Conservation (phyloP, 371 early-diverging fungal species). For the Gilbertella persicaria region DNA sequence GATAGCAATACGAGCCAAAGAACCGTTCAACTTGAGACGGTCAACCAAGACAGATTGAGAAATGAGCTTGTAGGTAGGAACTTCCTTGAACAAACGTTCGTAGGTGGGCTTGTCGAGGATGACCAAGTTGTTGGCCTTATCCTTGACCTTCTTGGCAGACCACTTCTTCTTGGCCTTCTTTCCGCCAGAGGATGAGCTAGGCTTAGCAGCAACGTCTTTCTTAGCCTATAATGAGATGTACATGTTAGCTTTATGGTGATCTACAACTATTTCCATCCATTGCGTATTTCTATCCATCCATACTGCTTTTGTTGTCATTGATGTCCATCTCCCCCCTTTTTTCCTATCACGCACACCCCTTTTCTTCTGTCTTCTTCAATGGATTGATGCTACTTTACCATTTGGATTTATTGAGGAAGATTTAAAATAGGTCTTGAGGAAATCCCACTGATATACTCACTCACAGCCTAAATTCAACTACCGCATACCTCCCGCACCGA, state of each 20-base stretch:
- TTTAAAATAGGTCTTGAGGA: conserved; percentile 9
- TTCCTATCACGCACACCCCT: background rate
- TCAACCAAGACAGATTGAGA: conserved; percentile 98
- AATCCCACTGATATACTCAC: conserved; percentile 6
- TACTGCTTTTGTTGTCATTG: background rate
- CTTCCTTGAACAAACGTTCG: conserved; percentile 97
- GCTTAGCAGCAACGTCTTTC: conserved; percentile 73
- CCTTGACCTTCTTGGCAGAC: conserved; percentile 96
- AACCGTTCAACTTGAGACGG: conserved; percentile 96
- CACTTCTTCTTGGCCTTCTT: conserved; percentile 96
- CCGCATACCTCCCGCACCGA: background rate
- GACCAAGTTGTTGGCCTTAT: conserved; percentile 96
- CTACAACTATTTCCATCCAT: background rate
- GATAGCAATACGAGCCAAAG: conserved; percentile 94
- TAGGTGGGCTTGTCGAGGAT: conserved; percentile 88
- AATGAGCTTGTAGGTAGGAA: conserved; percentile 98
- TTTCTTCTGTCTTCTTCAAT: background rate
- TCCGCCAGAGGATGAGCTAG: conserved; percentile 76
- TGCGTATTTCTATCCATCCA: background rate
- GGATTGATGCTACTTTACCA: conserved; percentile 14
- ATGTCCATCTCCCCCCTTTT: background rate
- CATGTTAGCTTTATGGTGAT: background rate
- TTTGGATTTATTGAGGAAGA: conserved; percentile 32
- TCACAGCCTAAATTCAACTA: too few relatives aligned
- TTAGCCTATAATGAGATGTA: conserved; percentile 46